phyloP scores from a whole-genome alignment of 768 basidiomycete genomes.

The Lenzites betulinus region DNA sequence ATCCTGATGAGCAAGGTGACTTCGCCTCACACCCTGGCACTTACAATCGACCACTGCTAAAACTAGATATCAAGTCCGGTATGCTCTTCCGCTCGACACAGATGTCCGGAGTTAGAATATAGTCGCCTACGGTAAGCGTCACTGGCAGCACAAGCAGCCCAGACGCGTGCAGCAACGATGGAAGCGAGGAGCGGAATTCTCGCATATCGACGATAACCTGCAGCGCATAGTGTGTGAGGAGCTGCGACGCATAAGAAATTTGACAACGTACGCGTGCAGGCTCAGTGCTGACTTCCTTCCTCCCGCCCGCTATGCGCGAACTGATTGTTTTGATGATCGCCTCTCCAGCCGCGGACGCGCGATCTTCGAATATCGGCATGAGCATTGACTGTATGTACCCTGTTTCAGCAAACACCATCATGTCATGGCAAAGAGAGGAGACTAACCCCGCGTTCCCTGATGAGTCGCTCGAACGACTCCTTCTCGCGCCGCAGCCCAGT shows the following conservation, averaged over 20 bases:
- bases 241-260: background rate
- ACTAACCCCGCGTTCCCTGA: slow-evolving; percentile 88
- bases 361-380: slow-evolving; percentile 75
- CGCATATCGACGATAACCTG: slow-evolving; percentile 97
- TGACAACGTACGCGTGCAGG: slow-evolving; percentile 56
- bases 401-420: background rate
- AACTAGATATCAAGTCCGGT: slow-evolving; percentile 89
- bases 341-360: slow-evolving; percentile 47
- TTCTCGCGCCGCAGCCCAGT: slow-evolving; percentile 89
- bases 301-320: slow-evolving; percentile 84
- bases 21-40: slow-evolving; percentile 33
- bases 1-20: background rate
- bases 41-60: slow-evolving; percentile 91
- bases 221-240: background rate
- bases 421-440: background rate
- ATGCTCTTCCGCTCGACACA: slow-evolving; percentile 96
- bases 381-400: slow-evolving; percentile 72
- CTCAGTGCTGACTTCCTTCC: slow-evolving; percentile 63
- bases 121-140: slow-evolving; percentile 94
- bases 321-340: slow-evolving; percentile 80
- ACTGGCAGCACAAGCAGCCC: slow-evolving; percentile 82
- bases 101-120: slow-evolving; percentile 92
- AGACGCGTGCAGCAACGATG: slow-evolving; percentile 85
- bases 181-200: slow-evolving; percentile 92
- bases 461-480: slow-evolving; percentile 88